A percentile compares a stretch with the other conserved stretches of the same genome.
phyloP scores from a whole-genome alignment of 2,329 filamentous ascomycete genomes.

The Claviceps sp. region DNA sequence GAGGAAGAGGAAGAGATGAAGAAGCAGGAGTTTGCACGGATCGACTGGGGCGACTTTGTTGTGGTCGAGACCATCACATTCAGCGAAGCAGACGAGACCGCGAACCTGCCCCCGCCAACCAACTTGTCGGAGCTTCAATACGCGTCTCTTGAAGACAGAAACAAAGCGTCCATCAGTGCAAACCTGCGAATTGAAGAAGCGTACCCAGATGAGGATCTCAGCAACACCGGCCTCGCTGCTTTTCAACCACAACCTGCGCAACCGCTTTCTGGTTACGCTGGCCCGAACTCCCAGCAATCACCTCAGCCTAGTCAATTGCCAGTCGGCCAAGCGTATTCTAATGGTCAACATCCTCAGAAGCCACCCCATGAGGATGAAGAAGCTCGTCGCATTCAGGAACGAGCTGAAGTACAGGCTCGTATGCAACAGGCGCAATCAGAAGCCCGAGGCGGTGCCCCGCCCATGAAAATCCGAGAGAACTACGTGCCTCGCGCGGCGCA shows the following conservation, averaged over 20 bases:
- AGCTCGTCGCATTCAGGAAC: conserved; percentile 48
- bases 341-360: conserved; percentile 17
- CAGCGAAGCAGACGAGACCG: conserved; percentile 73
- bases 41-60: conserved; percentile 97
- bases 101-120: conserved; percentile 76
- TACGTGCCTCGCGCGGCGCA: conserved; percentile 78
- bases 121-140: conserved; percentile 86
- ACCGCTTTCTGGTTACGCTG: conserved; percentile 32
- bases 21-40: conserved; percentile 61
- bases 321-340: conserved; percentile 21
- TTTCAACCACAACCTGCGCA: conserved; percentile 21
- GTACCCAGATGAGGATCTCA: conserved; percentile 59
- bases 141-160: conserved; percentile 88
- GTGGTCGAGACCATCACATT: conserved; percentile 93
- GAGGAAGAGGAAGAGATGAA: conserved; percentile 80
- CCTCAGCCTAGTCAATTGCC: conserved; percentile 24
- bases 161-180: conserved; percentile 71
- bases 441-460: conserved; percentile 50
- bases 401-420: conserved; percentile 44
- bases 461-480: conserved; percentile 86
- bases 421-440: conserved; percentile 70
- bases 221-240: conserved; percentile 34
- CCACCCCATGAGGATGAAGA: conserved; percentile 47
- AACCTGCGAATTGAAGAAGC: conserved; percentile 87
- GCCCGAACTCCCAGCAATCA: conserved; percentile 24